Evolutionary conservation across 805 yeast genomes (phyloP).

Genomic region (Suhomyces xylopsoci): DNA sequence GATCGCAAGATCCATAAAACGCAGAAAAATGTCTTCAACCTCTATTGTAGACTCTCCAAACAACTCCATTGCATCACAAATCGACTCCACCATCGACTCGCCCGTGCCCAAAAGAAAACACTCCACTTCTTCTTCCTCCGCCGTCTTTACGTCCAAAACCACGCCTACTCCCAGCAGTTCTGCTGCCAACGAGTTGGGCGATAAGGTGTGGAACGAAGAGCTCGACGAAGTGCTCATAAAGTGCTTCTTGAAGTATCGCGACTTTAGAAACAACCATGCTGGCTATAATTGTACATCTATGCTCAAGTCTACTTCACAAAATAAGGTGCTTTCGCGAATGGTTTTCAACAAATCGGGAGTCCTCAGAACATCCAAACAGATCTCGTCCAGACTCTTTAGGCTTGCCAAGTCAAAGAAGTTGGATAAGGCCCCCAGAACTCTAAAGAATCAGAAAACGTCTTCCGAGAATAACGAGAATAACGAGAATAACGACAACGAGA

Average conservation of each 20-base stretch:
- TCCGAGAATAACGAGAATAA: not conserved
- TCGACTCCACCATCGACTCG: slow-evolving; percentile 28
- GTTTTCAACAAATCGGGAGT: slow-evolving; percentile 34
- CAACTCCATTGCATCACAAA: slow-evolving; percentile 34
- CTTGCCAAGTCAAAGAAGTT: slow-evolving; percentile 24
- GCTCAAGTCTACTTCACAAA: slow-evolving; percentile 33
- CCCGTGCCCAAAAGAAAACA: slow-evolving; percentile 16
- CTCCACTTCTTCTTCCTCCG: not conserved
- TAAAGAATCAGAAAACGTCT: not conserved
- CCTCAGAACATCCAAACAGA: slow-evolving; percentile 36
- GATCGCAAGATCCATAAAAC: slow-evolving; percentile 6
- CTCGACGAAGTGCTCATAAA: slow-evolving; percentile 35
- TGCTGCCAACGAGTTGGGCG: slow-evolving; percentile 6
- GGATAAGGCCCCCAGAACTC: slow-evolving; percentile 11
- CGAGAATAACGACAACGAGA: not conserved
- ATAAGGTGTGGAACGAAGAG: slow-evolving; percentile 33
- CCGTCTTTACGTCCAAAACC: not conserved
- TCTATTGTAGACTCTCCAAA: slow-evolving; percentile 29
- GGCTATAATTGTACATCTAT: slow-evolving; percentile 17
- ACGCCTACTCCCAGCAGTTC: not conserved
- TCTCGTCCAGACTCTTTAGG: slow-evolving; percentile 28
- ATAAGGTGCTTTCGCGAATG: slow-evolving; percentile 41
- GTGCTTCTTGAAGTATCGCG: slow-evolving; percentile 33
- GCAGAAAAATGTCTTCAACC: slow-evolving; percentile 7
- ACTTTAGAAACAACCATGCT: slow-evolving; percentile 26